A percentile compares a stretch with the other conserved stretches of the same genome.
These are phyloP conservation scores for Trametes cubensis DNA, from an alignment of 768 basidiomycete genomes.

Conservation along the genomic window DNA sequence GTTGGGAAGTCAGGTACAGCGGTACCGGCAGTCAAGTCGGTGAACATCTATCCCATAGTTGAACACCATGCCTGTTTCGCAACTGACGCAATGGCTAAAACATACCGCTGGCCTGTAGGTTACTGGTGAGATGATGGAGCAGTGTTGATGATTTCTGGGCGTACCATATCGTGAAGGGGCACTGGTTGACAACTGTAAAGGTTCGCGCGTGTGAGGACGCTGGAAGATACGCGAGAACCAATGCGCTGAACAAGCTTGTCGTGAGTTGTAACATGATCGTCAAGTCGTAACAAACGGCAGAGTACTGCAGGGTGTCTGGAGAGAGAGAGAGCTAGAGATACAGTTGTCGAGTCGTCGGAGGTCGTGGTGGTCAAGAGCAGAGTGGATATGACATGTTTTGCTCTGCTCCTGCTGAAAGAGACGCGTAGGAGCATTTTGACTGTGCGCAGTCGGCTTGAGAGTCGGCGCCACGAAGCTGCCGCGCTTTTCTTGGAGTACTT, in stretches of 20 bases:
- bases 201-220: slow-evolving; percentile 51
- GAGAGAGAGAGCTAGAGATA: neutral
- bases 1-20: slow-evolving; percentile 45
- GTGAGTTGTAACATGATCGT: neutral
- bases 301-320: neutral
- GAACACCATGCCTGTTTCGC: neutral
- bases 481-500: slow-evolving; percentile 5
- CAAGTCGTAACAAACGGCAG: neutral
- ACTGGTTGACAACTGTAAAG: slow-evolving; percentile 62
- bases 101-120: slow-evolving; percentile 48
- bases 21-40: slow-evolving; percentile 54
- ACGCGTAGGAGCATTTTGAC: neutral
- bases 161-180: slow-evolving; percentile 72
- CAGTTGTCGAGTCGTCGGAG: neutral
- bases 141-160: slow-evolving; percentile 11
- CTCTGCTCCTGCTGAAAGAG: neutral
- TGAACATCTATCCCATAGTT: slow-evolving; percentile 50
- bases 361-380: neutral
- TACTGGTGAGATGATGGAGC: neutral
- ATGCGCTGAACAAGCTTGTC: neutral
- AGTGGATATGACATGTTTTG: neutral
- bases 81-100: neutral
- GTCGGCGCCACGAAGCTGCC: slow-evolving; percentile 10
- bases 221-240: slow-evolving; percentile 8
- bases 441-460: slow-evolving; percentile 4